Evolutionary conservation across 2,329 filamentous ascomycete genomes (phyloP).

Genomic region (Chrysosphaeria jannelii): DNA sequence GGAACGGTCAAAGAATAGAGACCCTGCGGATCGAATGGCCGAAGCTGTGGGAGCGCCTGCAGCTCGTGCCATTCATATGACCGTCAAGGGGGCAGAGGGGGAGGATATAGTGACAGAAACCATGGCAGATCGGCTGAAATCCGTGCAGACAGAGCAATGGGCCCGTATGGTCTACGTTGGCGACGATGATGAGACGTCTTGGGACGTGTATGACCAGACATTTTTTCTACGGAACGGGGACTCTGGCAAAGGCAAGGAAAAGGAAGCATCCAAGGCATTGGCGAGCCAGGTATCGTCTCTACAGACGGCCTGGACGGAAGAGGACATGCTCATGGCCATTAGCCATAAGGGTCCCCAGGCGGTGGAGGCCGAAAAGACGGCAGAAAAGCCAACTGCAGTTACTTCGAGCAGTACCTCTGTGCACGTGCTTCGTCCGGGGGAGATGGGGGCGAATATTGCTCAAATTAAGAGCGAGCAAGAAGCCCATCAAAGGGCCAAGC

Average conservation of each 20-base stretch:
- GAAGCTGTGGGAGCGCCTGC: too few relatives aligned
- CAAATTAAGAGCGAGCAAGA: too few relatives aligned
- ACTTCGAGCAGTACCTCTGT: too few relatives aligned
- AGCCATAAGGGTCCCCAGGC: constrained; percentile 10
- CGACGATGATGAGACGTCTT: constrained; percentile 47
- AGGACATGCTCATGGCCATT: constrained; percentile 15
- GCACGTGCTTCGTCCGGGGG: too few relatives aligned
- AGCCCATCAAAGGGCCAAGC: too few relatives aligned
- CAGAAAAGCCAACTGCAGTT: too few relatives aligned
- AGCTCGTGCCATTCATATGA: constrained; percentile 59
- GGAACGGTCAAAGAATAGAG: constrained; percentile 14
- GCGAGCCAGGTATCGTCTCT: constrained; percentile 10
- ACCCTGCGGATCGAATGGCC: constrained; percentile 9
- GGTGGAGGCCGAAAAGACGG: not conserved
- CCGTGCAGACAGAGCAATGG: constrained; percentile 64
- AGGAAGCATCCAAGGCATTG: constrained; percentile 5
- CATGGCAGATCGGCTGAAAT: constrained; percentile 43
- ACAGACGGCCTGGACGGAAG: constrained; percentile 13
- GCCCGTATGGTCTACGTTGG: constrained; percentile 49
- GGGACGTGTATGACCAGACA: constrained; percentile 43
- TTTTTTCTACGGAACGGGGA: constrained; percentile 22
- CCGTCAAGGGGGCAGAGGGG: constrained; percentile 41
- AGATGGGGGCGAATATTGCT: too few relatives aligned
- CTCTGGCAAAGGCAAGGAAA: constrained; percentile 6
- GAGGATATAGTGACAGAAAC: constrained; percentile 32